Conservation (phyloP, 2,329 filamentous ascomycete species). For the Fusarium beomiforme region DNA sequence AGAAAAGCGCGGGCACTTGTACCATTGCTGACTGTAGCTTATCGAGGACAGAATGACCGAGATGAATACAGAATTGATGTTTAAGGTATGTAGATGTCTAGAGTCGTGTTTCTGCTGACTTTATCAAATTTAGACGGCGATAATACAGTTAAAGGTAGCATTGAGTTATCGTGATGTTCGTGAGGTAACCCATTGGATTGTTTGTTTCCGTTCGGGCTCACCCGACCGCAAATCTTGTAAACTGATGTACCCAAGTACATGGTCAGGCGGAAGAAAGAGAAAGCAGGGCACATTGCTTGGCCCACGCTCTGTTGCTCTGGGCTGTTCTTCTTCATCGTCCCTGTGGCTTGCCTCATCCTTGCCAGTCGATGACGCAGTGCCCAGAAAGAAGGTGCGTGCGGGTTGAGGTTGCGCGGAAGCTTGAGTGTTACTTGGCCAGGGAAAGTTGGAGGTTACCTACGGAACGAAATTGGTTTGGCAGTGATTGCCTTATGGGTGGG, state of each 20-base stretch:
- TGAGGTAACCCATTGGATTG: neutral
- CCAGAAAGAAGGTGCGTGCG: conserved; percentile 23
- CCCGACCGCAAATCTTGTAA: conserved; percentile 9
- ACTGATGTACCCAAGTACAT: conserved; percentile 1
- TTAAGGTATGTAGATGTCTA: neutral
- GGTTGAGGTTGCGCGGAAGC: conserved; percentile 31
- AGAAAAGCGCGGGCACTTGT: neutral
- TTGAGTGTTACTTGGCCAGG: conserved; percentile 21
- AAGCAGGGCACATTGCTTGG: conserved; percentile 37
- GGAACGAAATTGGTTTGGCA: conserved; percentile 22
- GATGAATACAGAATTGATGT: neutral
- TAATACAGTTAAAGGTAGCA: neutral
- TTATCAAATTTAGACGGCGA: neutral
- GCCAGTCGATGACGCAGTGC: conserved; percentile 49
- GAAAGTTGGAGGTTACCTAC: conserved; percentile 35
- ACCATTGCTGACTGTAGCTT: neutral
- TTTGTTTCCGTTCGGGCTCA: neutral
- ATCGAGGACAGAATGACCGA: neutral
- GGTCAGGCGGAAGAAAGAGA: conserved; percentile 25
- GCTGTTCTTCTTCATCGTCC: conserved; percentile 20
- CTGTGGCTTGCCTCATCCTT: conserved; percentile 34
- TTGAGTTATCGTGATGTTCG: neutral
- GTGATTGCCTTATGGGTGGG: conserved; percentile 1
- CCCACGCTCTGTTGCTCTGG: conserved; percentile 15
- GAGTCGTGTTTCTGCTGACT: rapidly evolving